phyloP scores from a whole-genome alignment of 176 grass and related monocot species.

The Eremochloa ophiuroides region DNA sequence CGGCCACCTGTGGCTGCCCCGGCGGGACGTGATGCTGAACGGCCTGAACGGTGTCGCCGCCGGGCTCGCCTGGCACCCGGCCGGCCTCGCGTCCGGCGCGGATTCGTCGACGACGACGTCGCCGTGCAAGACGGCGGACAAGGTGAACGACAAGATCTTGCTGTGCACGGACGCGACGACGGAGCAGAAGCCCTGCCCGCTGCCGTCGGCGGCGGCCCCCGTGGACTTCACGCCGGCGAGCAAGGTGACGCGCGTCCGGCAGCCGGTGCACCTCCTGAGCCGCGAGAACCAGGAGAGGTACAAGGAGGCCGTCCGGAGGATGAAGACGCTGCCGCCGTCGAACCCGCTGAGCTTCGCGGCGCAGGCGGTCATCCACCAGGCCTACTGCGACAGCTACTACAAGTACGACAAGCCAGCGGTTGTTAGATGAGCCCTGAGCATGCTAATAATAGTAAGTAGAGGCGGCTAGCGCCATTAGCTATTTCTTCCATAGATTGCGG shows the following conservation, averaged over 20 bases:
- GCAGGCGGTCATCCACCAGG: constrained; percentile 39
- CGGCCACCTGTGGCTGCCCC: not conserved
- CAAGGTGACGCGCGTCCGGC: constrained; percentile 29
- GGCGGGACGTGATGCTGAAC: constrained; percentile 37
- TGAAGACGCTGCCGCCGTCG: constrained; percentile 28
- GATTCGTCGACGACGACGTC: no score
- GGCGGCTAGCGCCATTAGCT: no score
- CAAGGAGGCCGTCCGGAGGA: constrained; percentile 31
- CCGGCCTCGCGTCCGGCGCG: not conserved
- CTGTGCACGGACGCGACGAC: not conserved
- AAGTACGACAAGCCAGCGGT: no score
- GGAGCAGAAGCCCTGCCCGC: not conserved
- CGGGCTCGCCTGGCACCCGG: not conserved
- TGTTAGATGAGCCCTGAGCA: no score
- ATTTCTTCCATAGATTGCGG: no score
- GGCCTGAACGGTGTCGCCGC: constrained; percentile 32
- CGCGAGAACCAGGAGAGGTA: constrained; percentile 30
- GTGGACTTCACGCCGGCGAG: constrained; percentile 24
- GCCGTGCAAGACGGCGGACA: not conserved
- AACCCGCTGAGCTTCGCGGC: constrained; percentile 50
- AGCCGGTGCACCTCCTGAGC: constrained; percentile 20
- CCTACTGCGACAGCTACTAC: constrained; percentile 30
- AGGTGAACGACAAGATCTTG: not conserved
- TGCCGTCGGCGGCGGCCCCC: not conserved
- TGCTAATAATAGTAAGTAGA: no score